phyloP scores from a whole-genome alignment of 208 protist genomes.

The Wallacemonas rigidus region DNA sequence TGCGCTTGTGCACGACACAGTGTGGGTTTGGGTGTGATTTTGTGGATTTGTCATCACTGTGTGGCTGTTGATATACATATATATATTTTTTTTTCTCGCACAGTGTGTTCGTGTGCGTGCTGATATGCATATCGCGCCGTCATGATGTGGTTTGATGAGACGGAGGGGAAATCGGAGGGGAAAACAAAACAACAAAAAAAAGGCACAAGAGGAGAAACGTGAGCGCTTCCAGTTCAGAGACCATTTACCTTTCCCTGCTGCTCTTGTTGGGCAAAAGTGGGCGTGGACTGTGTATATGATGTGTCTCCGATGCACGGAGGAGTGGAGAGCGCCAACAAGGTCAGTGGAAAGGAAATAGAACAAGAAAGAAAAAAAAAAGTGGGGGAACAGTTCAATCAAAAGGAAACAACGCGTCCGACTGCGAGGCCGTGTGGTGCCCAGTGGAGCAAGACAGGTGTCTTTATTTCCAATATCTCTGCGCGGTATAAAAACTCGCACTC shows the following conservation, averaged over 20 bases:
- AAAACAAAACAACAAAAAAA: conserved; percentile 8
- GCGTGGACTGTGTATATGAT: too few relatives aligned
- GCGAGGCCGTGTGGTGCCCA: conserved; percentile 78
- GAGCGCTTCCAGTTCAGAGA: background rate
- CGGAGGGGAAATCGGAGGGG: background rate
- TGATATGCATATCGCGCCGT: background rate
- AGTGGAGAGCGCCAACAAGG: background rate
- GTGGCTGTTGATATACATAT: too few relatives aligned
- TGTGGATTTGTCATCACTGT: too few relatives aligned
- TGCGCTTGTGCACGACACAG: background rate
- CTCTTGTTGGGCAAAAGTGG: background rate
- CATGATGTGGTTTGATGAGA: background rate
- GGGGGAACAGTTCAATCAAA: conserved; percentile 1
- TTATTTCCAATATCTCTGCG: conserved; percentile 66
- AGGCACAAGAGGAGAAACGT: conserved; percentile 1
- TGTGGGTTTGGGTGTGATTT: too few relatives aligned
- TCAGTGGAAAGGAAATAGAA: conserved; percentile 20
- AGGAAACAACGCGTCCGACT: conserved; percentile 40
- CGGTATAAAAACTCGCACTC: conserved; percentile 74
- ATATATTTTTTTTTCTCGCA: too few relatives aligned
- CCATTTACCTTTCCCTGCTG: conserved; percentile 2
- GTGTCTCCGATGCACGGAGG: too few relatives aligned
- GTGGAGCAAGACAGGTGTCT: conserved; percentile 64
- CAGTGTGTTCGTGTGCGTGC: background rate
- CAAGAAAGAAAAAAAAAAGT: conserved; percentile 20